These are phyloP conservation scores for Xenosphaeropsis pyriputrescens DNA, from an alignment of 2,329 filamentous ascomycete species.

Conservation along the genomic window DNA sequence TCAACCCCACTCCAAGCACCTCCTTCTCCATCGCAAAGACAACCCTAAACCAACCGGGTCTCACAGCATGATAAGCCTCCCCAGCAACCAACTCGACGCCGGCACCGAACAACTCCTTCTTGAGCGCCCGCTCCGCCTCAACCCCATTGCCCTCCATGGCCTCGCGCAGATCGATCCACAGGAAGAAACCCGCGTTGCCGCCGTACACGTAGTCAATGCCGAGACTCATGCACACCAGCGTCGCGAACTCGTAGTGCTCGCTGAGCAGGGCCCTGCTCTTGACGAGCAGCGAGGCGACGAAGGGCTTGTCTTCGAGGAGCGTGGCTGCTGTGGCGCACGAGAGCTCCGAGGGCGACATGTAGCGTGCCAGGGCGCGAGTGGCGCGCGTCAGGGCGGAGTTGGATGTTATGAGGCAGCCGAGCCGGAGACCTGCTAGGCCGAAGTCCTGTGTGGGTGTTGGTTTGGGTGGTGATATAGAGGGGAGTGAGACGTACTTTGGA, in stretches of 20 bases:
- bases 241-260: conserved; percentile 24
- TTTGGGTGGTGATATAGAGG: neutral
- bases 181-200: conserved; percentile 40
- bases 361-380: neutral
- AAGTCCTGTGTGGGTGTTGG: conserved; percentile 19
- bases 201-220: conserved; percentile 26
- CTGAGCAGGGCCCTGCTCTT: conserved; percentile 23
- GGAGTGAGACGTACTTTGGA: neutral
- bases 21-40: conserved; percentile 23
- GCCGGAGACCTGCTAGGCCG: conserved; percentile 26
- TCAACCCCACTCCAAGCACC: too few species aligned
- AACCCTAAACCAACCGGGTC: conserved; percentile 35
- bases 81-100: conserved; percentile 33
- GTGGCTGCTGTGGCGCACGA: conserved; percentile 11
- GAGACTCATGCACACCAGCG: conserved; percentile 20
- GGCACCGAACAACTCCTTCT: conserved; percentile 23
- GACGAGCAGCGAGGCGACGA: conserved; percentile 26
- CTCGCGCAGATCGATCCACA: conserved; percentile 35
- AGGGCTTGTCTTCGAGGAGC: conserved; percentile 19
- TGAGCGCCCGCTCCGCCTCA: conserved; percentile 3
- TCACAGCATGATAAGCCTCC: conserved; percentile 26
- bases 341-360: neutral
- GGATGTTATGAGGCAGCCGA: conserved; percentile 20
- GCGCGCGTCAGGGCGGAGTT: conserved; percentile 19
- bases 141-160: conserved; percentile 19